Evolutionary conservation across 1,284 basidiomycete species (phyloP).

Genomic region (Tranzscheliella williamsii): DNA sequence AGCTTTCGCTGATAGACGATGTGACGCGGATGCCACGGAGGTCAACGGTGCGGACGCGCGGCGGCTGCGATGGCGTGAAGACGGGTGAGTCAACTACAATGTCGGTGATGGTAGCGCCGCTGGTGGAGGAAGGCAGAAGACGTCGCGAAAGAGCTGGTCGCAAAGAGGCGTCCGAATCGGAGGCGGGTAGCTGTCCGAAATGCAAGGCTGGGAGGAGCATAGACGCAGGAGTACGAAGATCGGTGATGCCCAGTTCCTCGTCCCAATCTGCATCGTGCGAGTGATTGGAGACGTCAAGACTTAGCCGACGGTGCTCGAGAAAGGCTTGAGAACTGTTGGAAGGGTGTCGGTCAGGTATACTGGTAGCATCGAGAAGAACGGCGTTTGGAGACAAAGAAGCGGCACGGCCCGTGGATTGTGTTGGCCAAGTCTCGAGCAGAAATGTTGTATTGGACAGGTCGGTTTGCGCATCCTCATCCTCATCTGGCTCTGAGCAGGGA

Average conservation of each 20-base stretch:
- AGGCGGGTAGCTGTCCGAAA: neutral
- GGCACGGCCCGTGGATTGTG: too few relatives aligned
- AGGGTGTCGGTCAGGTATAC: too few relatives aligned
- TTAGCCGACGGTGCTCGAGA: neutral
- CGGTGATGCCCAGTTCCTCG: constrained; percentile 19
- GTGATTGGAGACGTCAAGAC: neutral
- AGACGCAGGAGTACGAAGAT: neutral
- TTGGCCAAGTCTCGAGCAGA: too few relatives aligned
- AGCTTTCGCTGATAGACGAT: constrained; percentile 38
- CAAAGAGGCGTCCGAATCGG: neutral
- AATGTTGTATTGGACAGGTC: too few relatives aligned
- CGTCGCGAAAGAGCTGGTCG: neutral
- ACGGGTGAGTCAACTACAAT: neutral
- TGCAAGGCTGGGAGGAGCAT: neutral
- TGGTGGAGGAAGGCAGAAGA: too few relatives aligned
- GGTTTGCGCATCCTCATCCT: constrained; percentile 10
- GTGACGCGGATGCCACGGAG: constrained; percentile 30
- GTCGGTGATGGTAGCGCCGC: neutral
- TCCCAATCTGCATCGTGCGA: constrained; percentile 33
- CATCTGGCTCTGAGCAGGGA: constrained; percentile 6
- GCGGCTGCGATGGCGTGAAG: neutral
- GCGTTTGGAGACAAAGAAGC: too few relatives aligned
- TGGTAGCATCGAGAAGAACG: too few relatives aligned
- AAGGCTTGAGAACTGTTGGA: constrained; percentile 2
- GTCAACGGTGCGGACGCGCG: constrained; percentile 5